A percentile compares a stretch with the other conserved stretches of the same genome.
Conservation (phyloP, 441 rosid genomes). For the Syzygium syzygioides region DNA sequence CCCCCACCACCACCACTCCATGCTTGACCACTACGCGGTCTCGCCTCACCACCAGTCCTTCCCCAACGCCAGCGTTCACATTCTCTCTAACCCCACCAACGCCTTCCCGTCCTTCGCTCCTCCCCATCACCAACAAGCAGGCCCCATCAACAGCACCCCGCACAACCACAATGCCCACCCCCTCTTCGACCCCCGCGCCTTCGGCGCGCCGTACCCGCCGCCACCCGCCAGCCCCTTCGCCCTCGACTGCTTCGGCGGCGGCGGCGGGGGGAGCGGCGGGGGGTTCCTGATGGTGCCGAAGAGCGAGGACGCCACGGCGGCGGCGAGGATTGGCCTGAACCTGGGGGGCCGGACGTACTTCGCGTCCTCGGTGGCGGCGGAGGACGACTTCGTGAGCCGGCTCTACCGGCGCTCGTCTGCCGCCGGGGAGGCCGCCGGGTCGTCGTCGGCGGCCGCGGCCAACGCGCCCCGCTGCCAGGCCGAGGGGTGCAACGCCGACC, state of each 20-base stretch:
- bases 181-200: constrained; percentile 47
- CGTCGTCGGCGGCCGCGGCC: constrained; percentile 18
- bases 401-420: constrained; percentile 51
- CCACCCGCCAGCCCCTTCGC: constrained; percentile 23
- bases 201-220: constrained; percentile 22
- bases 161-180: constrained; percentile 18
- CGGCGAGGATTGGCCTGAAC: constrained; percentile 70
- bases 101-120: not conserved
- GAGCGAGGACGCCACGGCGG: constrained; percentile 43
- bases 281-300: constrained; percentile 53
- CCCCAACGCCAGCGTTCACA: constrained; percentile 13
- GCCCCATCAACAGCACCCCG: constrained; percentile 15
- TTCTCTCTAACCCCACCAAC: constrained; percentile 10
- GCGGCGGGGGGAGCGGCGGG: constrained; percentile 8
- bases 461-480: constrained; percentile 83
- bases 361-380: constrained; percentile 84
- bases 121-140: constrained; percentile 18
- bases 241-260: constrained; percentile 27
- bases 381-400: constrained; percentile 82
- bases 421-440: constrained; percentile 36
- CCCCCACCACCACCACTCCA: constrained; percentile 29
- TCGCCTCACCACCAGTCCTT: constrained; percentile 24
- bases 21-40: constrained; percentile 17
- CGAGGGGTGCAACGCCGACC: constrained; percentile 94
- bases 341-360: constrained; percentile 91